Evolutionary conservation across 2,329 filamentous ascomycete genomes (phyloP), one percentile per base, ranked within the genome.

Genomic region (Fusarium agapanthi): DNA sequence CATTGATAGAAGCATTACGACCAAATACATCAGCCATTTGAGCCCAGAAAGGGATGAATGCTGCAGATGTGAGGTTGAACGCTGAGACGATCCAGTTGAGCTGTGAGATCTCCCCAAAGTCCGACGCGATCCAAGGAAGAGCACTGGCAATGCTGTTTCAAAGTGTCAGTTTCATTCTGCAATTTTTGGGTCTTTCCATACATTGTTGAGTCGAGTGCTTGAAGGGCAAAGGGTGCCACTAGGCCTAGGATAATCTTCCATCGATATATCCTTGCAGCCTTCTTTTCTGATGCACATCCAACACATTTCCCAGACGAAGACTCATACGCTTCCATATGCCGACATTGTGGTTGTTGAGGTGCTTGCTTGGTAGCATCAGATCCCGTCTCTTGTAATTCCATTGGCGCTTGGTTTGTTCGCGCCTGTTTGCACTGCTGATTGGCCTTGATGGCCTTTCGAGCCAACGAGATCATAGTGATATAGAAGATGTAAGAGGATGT

Each of bases 21-120:
- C 91, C 91, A 72, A 91, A 92, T 34, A 92, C 85, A 71, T 93
- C 89, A 22, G 89, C 86, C 48, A 90, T 84, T 73, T 92, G 90
- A 4, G 88, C 89, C 81, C 90, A 92, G 58, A 88, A 87, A 7
- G 90, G 90, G 14, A 92, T 89, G 71, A 92, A 92, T 3, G 90
- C 87, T 4, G 91, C 90, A 0, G 89, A 88, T 1, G 90, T 91
- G 20, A 93, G 83, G 58, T 90, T 92, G 80, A 92, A 93, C 12
- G 90, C 85, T 1, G 91, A 90, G 24, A 92, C 88, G 75, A 93
- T 91, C 90, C 90, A 92, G 76, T 91, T 92, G 5, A 91, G 83
- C 73, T 91, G 87, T 24, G 87, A 84, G 9, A 89, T 77, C 75
- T 89, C 78, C 67, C 85, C 86, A 78, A 93, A 93, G 76, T 92